Conservation (phyloP, 768 basidiomycete species). For the Psilocybe cubensis region DNA sequence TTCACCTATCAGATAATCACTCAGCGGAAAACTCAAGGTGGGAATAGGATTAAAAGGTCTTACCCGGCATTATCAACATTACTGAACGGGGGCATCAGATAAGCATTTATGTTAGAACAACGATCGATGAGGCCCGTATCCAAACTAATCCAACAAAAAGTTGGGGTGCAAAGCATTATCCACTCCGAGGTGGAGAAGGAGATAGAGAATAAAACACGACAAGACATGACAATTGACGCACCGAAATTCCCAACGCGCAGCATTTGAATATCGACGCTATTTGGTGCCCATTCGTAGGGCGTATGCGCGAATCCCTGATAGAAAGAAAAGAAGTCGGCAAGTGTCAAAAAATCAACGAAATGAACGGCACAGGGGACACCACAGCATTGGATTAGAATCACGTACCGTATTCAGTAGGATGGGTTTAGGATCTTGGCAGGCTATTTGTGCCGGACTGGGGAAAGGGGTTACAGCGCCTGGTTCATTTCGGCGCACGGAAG, state of each 20-base stretch:
- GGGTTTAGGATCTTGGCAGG: constrained; percentile 79
- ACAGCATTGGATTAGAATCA: constrained; percentile 14
- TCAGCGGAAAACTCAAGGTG: constrained; percentile 3
- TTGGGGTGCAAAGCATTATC: neutral
- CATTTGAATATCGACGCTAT: constrained; percentile 77
- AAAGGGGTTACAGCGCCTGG: constrained; percentile 65
- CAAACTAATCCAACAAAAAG: neutral
- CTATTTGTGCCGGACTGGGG: constrained; percentile 62
- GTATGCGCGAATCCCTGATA: constrained; percentile 63
- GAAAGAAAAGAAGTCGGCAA: constrained; percentile 12
- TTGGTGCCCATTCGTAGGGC: constrained; percentile 79
- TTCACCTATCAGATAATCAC: constrained; percentile 47
- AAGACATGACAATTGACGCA: constrained; percentile 18
- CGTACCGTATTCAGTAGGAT: constrained; percentile 75
- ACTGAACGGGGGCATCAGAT: constrained; percentile 36
- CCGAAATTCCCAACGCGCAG: constrained; percentile 74
- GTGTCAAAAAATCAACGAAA: constrained; percentile 11
- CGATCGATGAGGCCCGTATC: neutral
- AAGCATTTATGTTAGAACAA: neutral
- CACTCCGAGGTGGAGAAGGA: constrained; percentile 8
- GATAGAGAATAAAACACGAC: neutral
- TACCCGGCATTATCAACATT: constrained; percentile 72
- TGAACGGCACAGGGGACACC: constrained; percentile 12
- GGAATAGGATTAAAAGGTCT: constrained; percentile 18
- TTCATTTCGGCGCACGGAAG: neutral